These are phyloP conservation scores for Neonectria punicea DNA, from an alignment of 2,329 filamentous ascomycete genomes.

Conservation along the genomic window DNA sequence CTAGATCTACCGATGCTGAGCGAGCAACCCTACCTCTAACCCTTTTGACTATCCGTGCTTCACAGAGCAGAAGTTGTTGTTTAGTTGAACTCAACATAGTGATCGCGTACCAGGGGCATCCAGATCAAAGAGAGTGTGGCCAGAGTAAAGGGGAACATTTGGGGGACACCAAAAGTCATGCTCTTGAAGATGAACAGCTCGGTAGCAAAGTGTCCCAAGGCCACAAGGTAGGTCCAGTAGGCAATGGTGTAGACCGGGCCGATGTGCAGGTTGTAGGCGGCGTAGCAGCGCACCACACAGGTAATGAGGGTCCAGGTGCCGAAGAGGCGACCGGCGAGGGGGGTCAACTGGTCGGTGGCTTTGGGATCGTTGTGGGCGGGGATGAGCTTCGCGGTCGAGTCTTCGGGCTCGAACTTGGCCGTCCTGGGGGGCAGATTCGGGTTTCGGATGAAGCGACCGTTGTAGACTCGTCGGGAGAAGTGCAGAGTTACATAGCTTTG, in stretches of 20 bases:
- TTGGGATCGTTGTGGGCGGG: constrained; percentile 57
- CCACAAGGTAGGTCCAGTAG: constrained; percentile 83
- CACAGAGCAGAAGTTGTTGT: not conserved
- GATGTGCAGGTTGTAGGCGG: constrained; percentile 82
- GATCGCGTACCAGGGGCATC: constrained; percentile 74
- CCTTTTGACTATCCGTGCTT: not conserved
- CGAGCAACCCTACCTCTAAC: too few relatives aligned
- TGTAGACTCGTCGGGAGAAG: constrained; percentile 90
- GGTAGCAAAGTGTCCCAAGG: constrained; percentile 79
- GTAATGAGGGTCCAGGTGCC: constrained; percentile 89
- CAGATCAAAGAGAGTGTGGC: constrained; percentile 64
- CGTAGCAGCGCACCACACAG: constrained; percentile 81
- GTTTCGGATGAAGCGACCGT: constrained; percentile 69
- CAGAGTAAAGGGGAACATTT: constrained; percentile 65
- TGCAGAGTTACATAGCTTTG: constrained; percentile 84
- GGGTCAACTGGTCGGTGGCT: constrained; percentile 72
- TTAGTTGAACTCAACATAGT: constrained; percentile 67
- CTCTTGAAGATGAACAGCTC: constrained; percentile 86
- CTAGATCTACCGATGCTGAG: not conserved
- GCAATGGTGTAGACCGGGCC: constrained; percentile 81
- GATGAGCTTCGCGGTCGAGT: constrained; percentile 64
- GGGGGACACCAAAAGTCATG: constrained; percentile 69
- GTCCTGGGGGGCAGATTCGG: constrained; percentile 54
- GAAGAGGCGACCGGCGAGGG: constrained; percentile 82
- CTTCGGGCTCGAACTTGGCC: constrained; percentile 59